Base-by-base conservation (phyloP, 805 yeast genomes). In the Wickerhamiella hasegawae region DNA sequence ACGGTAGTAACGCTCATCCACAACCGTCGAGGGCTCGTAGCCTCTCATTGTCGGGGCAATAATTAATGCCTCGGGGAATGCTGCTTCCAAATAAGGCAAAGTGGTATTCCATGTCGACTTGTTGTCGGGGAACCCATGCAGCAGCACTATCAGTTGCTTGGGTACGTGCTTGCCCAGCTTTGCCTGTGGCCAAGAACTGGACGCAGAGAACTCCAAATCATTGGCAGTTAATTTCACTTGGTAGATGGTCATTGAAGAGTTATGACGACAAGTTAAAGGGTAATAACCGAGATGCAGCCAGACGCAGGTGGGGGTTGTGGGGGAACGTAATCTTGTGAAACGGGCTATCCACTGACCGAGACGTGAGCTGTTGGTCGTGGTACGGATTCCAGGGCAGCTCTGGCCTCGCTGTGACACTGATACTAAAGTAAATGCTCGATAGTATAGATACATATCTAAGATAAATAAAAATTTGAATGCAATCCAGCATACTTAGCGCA, bases 91-190 rank as follows among this genome's bases (percentile, higher is more conserved):
- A 14, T 29, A 9, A 6, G 39, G 36, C 44, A 43, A 38, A 5
- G 39, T 19, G n/a, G 35, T 41, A 18, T 36, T 29, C 42, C 43
- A 48, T 5, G 51, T 41, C n/a, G 34, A 24, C 14, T 38, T 37
- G 37, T 35, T 35, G 32, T 49, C 53, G 3, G 53, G 53, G 36
- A 49, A 49, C 9, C 53, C 53, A 31, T 49, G 53, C 14, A 48
- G 37, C 29, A 49, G 38, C 14, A 49, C 27, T 10, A 47, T 33
- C n/a, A n/a, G n/a, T n/a, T n/a, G n/a, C n/a, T n/a, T n/a, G n/a
- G n/a, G n/a, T n/a, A n/a, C 11, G 24, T 9, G 10, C 24, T 26
- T 24, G 1, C 34, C 35, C 5, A 37, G 22, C n/a, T 21, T 8
- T 3, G 20, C 9, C 34, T 34, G 33, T 2, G 38, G 40, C 36